Base-by-base conservation (phyloP, 2,329 filamentous ascomycete genomes). In the Pseudocercospora cruenta region DNA sequence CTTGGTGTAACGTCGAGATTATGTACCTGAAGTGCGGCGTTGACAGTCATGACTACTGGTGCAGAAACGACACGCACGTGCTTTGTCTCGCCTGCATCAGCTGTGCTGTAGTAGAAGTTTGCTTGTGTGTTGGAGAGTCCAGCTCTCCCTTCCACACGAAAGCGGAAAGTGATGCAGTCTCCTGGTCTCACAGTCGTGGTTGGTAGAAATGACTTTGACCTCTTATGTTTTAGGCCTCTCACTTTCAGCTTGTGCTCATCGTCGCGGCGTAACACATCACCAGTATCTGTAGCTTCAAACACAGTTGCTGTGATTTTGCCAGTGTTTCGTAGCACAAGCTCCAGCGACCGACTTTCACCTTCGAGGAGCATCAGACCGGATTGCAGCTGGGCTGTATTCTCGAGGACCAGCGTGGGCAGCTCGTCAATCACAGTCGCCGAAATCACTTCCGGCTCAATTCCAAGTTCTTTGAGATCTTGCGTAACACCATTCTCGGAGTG, bases 281-380 rank as follows among this genome's bases (percentile, higher is more conserved):
- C 67, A 9, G 65, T 70, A 39, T 69, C 70, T 12, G 67, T 72
- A 9, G 75, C 68, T 19, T 75, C 71, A 26, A 74, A 74, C 2
- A 98, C 90, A 75, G 97, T 92, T 1, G 92, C 92, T 1, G 92
- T 84, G 1, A 90, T 93, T 0, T 84, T 77, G 0, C 93, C 95
- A 8, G 88, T 82, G 70, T 99, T 99, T 70, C 91, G 87, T 14
- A 98, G 81, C 0, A 91, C 94, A 16, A 97, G 85, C 0, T 87
- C 90, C 75, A 98, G 96, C 0, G 83, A 82, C 71, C 89, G 90
- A 22, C 86, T 87, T 78, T 99, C 94, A 51, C 95, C 95, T 80
- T 98, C 94, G 5, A 99, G 83, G 10, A 99, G 86, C 93, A 97
- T 97, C 39, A 97, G 82, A 9, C 93, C 91, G 22, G 91, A 92